phyloP scores from a whole-genome alignment of 495 filamentous ascomycete genomes.

The Jackrogersella multiformis region DNA sequence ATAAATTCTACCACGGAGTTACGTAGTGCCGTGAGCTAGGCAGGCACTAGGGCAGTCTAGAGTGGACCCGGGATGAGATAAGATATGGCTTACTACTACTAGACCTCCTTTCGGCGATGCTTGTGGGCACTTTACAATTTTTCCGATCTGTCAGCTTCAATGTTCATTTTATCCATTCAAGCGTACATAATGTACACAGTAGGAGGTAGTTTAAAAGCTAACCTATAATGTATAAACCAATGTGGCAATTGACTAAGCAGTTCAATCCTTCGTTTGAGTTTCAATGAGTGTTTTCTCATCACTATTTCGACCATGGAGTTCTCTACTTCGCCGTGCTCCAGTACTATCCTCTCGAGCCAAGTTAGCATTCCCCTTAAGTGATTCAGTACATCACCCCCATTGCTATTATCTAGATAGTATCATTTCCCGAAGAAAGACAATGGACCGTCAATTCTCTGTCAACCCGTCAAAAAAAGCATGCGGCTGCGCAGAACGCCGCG shows the following conservation, averaged over 20 bases:
- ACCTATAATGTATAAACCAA: too few relatives aligned
- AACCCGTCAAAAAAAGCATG: conserved; percentile 17
- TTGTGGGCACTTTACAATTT: background rate
- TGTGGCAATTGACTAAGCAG: conserved; percentile 25
- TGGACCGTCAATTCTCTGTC: conserved; percentile 30
- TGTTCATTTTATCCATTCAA: conserved; percentile 15
- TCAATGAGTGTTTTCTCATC: conserved; percentile 39
- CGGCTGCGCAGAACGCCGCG: conserved; percentile 15
- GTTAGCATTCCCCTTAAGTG: background rate
- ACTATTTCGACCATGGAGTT: conserved; percentile 43
- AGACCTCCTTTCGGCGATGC: background rate
- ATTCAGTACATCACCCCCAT: background rate
- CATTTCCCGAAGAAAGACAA: conserved; percentile 2
- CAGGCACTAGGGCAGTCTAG: too few relatives aligned
- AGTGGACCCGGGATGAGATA: background rate
- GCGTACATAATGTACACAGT: too few relatives aligned
- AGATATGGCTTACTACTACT: too few relatives aligned
- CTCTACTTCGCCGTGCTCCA: conserved; percentile 29
- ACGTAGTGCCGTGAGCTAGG: background rate
- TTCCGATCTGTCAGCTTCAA: conserved; percentile 27
- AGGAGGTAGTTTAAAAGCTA: too few relatives aligned
- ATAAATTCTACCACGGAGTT: conserved; percentile 7
- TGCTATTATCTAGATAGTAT: background rate
- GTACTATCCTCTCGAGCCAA: conserved; percentile 14
- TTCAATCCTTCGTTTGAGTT: conserved; percentile 5